A percentile compares a stretch with the other conserved stretches of the same genome.
These are phyloP conservation scores for Aspergillus asperescens DNA, from an alignment of 495 filamentous ascomycete species.

Conservation along the genomic window DNA sequence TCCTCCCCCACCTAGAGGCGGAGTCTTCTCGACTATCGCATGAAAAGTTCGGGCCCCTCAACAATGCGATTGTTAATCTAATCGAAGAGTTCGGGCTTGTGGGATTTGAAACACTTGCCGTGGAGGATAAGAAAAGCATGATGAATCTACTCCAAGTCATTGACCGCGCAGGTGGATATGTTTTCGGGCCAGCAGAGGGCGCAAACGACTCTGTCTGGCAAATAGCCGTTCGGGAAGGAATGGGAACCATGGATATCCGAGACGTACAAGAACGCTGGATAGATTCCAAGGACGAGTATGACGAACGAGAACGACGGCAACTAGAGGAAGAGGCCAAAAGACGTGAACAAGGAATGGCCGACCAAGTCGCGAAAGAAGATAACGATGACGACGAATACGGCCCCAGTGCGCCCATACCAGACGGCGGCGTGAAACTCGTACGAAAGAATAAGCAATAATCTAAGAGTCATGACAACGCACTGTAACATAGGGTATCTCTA, in stretches of 20 bases:
- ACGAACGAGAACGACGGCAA: constrained; percentile 68
- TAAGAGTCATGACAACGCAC: background rate
- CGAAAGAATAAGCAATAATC: constrained; percentile 30
- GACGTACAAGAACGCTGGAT: constrained; percentile 96
- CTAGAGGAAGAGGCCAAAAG: constrained; percentile 57
- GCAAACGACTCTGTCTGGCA: constrained; percentile 94
- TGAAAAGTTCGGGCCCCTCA: constrained; percentile 73
- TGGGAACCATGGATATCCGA: constrained; percentile 67
- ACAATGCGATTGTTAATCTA: constrained; percentile 78
- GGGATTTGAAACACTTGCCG: constrained; percentile 85
- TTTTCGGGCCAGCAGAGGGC: constrained; percentile 84
- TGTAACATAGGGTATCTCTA: constrained; percentile 41
- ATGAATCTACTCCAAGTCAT: constrained; percentile 81
- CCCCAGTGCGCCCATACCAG: constrained; percentile 29
- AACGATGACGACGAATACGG: constrained; percentile 32
- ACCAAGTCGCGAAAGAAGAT: constrained; percentile 19
- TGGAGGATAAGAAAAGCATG: constrained; percentile 96
- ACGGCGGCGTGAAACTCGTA: constrained; percentile 44
- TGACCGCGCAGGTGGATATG: constrained; percentile 88
- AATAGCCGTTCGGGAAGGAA: constrained; percentile 83
- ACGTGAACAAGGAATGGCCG: constrained; percentile 23
- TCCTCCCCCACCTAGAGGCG: constrained; percentile 70
- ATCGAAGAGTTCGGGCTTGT: constrained; percentile 87
- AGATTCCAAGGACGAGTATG: constrained; percentile 80
- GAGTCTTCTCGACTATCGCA: constrained; percentile 53